Conservation (phyloP, 2,329 filamentous ascomycete genomes). For the Epicoccum nigrum region DNA sequence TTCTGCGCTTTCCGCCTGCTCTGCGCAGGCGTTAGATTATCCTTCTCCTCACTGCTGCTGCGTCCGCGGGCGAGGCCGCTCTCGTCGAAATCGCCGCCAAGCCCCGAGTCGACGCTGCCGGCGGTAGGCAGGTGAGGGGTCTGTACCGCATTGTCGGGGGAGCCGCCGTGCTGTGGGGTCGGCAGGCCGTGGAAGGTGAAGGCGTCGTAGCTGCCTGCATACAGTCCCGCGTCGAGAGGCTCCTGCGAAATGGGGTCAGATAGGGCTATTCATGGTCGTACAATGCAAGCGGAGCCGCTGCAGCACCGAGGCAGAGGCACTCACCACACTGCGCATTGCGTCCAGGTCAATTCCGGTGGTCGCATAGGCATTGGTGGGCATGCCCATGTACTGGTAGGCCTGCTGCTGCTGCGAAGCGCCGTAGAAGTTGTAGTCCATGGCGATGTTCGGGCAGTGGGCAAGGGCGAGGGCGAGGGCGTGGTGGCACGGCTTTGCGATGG, state of each 20-base stretch:
- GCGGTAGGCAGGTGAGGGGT: slow-evolving; percentile 38
- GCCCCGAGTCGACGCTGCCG: slow-evolving; percentile 52
- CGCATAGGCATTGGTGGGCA: slow-evolving; percentile 48
- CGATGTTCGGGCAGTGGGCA: slow-evolving; percentile 2
- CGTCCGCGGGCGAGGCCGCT: slow-evolving; percentile 39
- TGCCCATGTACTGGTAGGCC: slow-evolving; percentile 56
- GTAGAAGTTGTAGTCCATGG: slow-evolving; percentile 66
- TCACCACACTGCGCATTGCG: slow-evolving; percentile 42
- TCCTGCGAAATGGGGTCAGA: slow-evolving; percentile 46
- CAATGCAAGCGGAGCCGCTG: slow-evolving; percentile 18
- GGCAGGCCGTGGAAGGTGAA: slow-evolving; percentile 38
- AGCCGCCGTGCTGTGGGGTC: slow-evolving; percentile 37
- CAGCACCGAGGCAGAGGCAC: slow-evolving; percentile 21
- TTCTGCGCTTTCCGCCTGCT: slow-evolving; percentile 73
- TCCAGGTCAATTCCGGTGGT: slow-evolving; percentile 47
- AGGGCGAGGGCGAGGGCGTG: no score
- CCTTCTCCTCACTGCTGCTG: slow-evolving; percentile 56
- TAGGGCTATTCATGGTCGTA: slow-evolving; percentile 7
- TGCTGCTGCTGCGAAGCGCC: slow-evolving; percentile 50
- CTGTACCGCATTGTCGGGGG: slow-evolving; percentile 36
- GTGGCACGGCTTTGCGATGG: neutral
- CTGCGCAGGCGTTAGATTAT: slow-evolving; percentile 54
- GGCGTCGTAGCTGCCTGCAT: slow-evolving; percentile 37
- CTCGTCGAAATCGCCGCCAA: slow-evolving; percentile 49
- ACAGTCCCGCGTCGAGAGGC: slow-evolving; percentile 51